Base-by-base conservation (phyloP, 1,139 yeast genomes). In the Hanseniaspora uvarum region DNA sequence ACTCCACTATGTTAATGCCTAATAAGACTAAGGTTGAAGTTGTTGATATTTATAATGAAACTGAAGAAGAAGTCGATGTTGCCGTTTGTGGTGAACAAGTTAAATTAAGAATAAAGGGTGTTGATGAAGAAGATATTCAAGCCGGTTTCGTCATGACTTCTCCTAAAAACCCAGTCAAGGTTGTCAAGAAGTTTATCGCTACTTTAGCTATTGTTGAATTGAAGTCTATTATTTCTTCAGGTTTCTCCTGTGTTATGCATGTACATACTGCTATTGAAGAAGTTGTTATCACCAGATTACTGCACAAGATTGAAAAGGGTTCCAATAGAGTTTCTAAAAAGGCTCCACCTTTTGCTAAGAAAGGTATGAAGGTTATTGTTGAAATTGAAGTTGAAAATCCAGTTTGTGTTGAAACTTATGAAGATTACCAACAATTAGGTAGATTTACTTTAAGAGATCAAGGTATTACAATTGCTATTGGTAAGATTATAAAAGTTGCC, bases 251-350 rank as follows among this genome's bases (percentile, higher is more conserved):
- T 78, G 96, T 92, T 57, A 89, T 92, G 96, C 98, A 92, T 67
- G 83, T 92, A 65, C 98, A 94, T 74, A 87, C 98, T 51, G 97
- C 98, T 55, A 87, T 92, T 65, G 97, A 92, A 72, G 98, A 92
- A 72, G 96, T 92, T 55, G 77, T 78, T 45, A 80, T 92, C 67
- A 76, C 83, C 53, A 82, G 83, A 65, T 78, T 92, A 69, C 76
- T 89, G 68, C 97, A 92, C 73, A 88, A 89, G 72, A 77, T 92
- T 65, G 96, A 92, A 70, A 89, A 85, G 75, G 96, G 96, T 59
- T 89, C 98, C 56, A 89, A 89, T 77, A 84, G 96, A 74, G 86
- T 83, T 71, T 86, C 95, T 58, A 92, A 88, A 78, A 88, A 86
- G 70, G 86, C 98, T 43, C 98, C 98, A 57, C 95, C 96, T 53